These are phyloP conservation scores for Decorospora gaudefroyi DNA, from an alignment of 2,329 filamentous ascomycete genomes.

Conservation along the genomic window DNA sequence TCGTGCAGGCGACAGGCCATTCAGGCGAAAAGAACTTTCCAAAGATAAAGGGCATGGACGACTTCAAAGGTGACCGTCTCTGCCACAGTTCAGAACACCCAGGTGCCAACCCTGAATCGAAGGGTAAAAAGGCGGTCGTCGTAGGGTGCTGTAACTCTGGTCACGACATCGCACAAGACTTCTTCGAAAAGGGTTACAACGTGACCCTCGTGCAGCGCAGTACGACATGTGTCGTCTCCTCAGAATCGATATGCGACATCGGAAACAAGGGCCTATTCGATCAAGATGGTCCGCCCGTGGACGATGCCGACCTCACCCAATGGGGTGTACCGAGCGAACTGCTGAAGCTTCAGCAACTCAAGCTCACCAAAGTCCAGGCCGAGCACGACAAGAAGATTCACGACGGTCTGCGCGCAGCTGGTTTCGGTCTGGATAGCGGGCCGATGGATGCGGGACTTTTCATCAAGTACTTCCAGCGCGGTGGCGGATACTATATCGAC, in stretches of 20 bases:
- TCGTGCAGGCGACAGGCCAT: constrained; percentile 40
- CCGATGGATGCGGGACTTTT: constrained; percentile 36
- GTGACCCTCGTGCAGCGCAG: constrained; percentile 56
- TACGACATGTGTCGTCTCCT: constrained; percentile 48
- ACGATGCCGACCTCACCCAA: constrained; percentile 35
- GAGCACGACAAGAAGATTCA: constrained; percentile 46
- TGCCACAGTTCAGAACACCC: constrained; percentile 41
- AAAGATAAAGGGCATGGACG: constrained; percentile 35
- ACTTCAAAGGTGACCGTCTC: constrained; percentile 47
- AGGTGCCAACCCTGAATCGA: constrained; percentile 38
- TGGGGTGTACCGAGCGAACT: constrained; percentile 46
- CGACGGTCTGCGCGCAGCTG: constrained; percentile 49
- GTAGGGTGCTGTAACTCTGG: constrained; percentile 56
- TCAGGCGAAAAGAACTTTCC: constrained; percentile 43
- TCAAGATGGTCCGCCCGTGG: constrained; percentile 33
- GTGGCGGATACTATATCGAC: constrained; percentile 57
- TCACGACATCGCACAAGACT: constrained; percentile 57
- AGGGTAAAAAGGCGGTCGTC: constrained; percentile 53
- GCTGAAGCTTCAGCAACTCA: constrained; percentile 38
- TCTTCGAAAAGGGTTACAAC: constrained; percentile 50
- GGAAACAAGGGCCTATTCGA: constrained; percentile 39
- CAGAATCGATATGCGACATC: constrained; percentile 32
- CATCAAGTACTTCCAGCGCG: constrained; percentile 50
- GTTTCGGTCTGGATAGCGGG: constrained; percentile 50
- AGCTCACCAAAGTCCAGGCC: constrained; percentile 33